phyloP scores from a whole-genome alignment of 129 eudicot species.

The sunflower (Helianthus annuus) region HanXRQr2.0-SUNRISE NC_035446.2:30317063-30317562 shows the following conservation, averaged over 20 bases:
- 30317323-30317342: conserved; percentile 1
- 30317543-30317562: conserved; percentile 33
- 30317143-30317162: too few relatives aligned
- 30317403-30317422: conserved; percentile 61
- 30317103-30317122: too few relatives aligned
- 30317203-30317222: conserved; percentile 64
- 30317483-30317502: conserved; percentile 46
- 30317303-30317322: not conserved
- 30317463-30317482: conserved; percentile 49
- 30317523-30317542: conserved; percentile 41
- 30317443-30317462: conserved; percentile 67
- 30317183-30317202: too few relatives aligned
- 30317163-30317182: too few relatives aligned
- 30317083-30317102: too few relatives aligned
- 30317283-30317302: not conserved
- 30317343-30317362: conserved; percentile 54
- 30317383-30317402: conserved; percentile 63
- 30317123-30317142: too few relatives aligned
- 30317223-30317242: conserved; percentile 82
- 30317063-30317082: too few relatives aligned
- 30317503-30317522: conserved; percentile 46
- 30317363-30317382: conserved; percentile 51
- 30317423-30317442: conserved; percentile 67
- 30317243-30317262: conserved; percentile 44
- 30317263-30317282: conserved; percentile 2